These are phyloP conservation scores for Gymnopilus junonius DNA, from an alignment of 768 basidiomycete genomes.

Conservation along the genomic window DNA sequence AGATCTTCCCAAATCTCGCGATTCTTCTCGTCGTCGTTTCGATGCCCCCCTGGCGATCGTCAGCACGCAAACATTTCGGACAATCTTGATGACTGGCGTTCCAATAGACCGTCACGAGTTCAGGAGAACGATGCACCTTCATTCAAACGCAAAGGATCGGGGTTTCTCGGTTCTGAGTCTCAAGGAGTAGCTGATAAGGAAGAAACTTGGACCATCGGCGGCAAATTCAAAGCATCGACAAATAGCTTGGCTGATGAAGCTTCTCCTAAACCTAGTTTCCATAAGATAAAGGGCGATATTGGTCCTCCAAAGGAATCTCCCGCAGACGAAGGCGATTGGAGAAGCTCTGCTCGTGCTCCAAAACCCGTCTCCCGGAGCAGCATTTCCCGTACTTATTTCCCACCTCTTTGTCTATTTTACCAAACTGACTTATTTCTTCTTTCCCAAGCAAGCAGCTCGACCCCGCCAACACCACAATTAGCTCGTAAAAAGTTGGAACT, in stretches of 20 bases:
- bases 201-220: conserved; percentile 76
- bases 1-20: conserved; percentile 62
- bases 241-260: conserved; percentile 42
- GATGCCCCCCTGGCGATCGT: conserved; percentile 56
- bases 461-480: conserved; percentile 82
- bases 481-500: conserved; percentile 84
- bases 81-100: conserved; percentile 72
- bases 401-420: not conserved
- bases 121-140: conserved; percentile 53
- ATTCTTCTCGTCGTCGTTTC: conserved; percentile 66
- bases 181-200: conserved; percentile 73
- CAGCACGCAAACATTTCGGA: conserved; percentile 60
- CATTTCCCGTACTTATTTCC: conserved; percentile 63
- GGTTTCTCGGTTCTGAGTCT: conserved; percentile 50
- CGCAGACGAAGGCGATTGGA: conserved; percentile 76
- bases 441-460: conserved; percentile 64
- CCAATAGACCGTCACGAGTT: conserved; percentile 48
- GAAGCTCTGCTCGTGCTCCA: conserved; percentile 46
- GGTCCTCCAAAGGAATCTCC: conserved; percentile 50
- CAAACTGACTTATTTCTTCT: not conserved
- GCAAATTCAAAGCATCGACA: conserved; percentile 67
- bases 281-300: conserved; percentile 58
- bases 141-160: conserved; percentile 61
- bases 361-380: conserved; percentile 48
- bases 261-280: conserved; percentile 48